These are phyloP conservation scores for Coemansia umbellata DNA, from an alignment of 192 early-diverging fungal genomes.

Conservation along the genomic window DNA sequence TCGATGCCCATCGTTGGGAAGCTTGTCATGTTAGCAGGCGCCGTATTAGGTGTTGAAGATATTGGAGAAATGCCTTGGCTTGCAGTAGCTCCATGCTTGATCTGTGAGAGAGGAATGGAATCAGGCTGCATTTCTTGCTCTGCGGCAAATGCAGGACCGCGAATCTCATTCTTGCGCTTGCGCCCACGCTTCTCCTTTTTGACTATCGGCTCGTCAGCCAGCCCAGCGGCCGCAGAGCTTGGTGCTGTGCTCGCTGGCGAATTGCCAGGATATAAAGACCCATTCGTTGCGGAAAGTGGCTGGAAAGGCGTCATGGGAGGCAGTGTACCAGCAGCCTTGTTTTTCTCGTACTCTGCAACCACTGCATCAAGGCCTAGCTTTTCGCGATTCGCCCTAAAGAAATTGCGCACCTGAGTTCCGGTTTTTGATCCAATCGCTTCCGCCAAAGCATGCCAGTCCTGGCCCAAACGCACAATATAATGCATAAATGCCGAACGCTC, in stretches of 20 bases:
- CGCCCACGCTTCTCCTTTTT: conserved; percentile 36
- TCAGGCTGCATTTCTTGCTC: neutral
- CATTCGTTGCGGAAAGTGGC: neutral
- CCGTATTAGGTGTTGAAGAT: conserved; percentile 13
- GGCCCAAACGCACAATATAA: conserved; percentile 59
- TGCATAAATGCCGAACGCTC: conserved; percentile 73
- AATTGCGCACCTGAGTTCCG: conserved; percentile 78
- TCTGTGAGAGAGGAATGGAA: neutral
- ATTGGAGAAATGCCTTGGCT: neutral
- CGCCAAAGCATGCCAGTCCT: conserved; percentile 76
- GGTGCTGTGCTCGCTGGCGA: conserved; percentile 1
- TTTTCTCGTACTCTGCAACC: conserved; percentile 35
- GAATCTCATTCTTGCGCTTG: conserved; percentile 36
- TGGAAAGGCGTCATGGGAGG: conserved; percentile 22
- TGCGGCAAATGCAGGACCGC: neutral
- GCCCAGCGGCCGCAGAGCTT: neutral
- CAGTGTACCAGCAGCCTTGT: conserved; percentile 18
- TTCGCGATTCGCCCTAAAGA: conserved; percentile 64
- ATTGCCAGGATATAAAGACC: neutral
- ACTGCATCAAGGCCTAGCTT: conserved; percentile 52
- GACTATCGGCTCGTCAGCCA: conserved; percentile 1
- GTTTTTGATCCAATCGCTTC: conserved; percentile 73
- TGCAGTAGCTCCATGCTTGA: neutral
- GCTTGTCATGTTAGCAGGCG: conserved; percentile 26
- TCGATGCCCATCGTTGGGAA: conserved; percentile 46